Evolutionary conservation across 345 rosid genomes (phyloP).

Genomic region (Gossypioides kirkii): DNA sequence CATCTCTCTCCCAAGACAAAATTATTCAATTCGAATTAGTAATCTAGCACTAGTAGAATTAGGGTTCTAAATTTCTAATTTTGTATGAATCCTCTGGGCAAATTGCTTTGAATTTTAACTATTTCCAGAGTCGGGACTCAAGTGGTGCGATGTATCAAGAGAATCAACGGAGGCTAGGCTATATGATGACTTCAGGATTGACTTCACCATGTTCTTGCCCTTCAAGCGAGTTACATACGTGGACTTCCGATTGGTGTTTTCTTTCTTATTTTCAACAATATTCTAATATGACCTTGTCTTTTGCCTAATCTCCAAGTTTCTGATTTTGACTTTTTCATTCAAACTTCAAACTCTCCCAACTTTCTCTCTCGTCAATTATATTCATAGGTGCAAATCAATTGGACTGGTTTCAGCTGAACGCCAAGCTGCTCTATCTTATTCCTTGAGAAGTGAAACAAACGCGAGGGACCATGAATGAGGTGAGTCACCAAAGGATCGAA

Average conservation of each 20-base stretch:
- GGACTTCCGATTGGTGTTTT: not conserved
- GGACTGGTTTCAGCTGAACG: not conserved
- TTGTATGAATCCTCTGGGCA: no score
- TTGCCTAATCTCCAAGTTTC: not conserved
- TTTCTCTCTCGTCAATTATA: not conserved
- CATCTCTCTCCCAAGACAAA: no score
- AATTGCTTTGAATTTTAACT: no score
- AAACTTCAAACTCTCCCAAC: not conserved
- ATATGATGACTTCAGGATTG: not conserved
- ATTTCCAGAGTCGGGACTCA: no score
- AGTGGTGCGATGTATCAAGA: no score
- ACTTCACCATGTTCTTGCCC: not conserved
- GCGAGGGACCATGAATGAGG: slow-evolving; percentile 1
- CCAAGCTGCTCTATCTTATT: not conserved
- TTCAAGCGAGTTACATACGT: no score
- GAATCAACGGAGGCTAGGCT: no score
- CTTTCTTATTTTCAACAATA: no score
- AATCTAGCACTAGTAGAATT: no score
- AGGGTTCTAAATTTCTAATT: no score
- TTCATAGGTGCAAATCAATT: not conserved
- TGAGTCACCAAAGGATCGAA: slow-evolving; percentile 13
- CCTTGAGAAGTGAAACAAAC: not conserved
- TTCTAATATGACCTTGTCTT: not conserved
- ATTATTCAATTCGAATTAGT: no score
- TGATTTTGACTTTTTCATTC: not conserved